phyloP scores from a whole-genome alignment of 1,284 basidiomycete genomes.

The Schizophyllum amplum region DNA sequence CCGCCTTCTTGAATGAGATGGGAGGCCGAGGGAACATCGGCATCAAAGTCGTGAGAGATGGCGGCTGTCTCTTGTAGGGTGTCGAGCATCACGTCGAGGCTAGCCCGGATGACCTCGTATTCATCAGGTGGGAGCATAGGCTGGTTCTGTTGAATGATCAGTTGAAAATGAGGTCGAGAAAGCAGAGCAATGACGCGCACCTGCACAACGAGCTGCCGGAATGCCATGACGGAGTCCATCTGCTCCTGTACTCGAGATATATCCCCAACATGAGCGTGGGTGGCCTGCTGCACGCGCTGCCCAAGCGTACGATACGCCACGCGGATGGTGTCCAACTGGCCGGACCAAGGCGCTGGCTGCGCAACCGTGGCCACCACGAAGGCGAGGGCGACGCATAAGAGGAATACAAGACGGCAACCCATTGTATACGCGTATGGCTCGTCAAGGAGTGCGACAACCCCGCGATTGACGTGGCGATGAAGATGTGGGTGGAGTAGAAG shows the following conservation, averaged over 20 bases:
- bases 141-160: not conserved
- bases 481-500: too few relatives aligned
- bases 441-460: too few relatives aligned
- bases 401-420: too few relatives aligned
- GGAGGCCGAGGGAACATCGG: slow-evolving; percentile 13
- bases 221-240: not conserved
- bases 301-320: not conserved
- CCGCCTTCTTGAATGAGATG: slow-evolving; percentile 10
- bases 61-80: slow-evolving; percentile 9
- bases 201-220: not conserved
- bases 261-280: not conserved
- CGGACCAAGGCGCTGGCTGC: too few relatives aligned
- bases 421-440: too few relatives aligned
- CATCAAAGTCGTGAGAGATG: slow-evolving; percentile 13
- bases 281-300: not conserved
- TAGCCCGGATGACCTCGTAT: slow-evolving; percentile 3
- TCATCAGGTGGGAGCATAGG: not conserved
- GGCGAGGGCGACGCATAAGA: too few relatives aligned
- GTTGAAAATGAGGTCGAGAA: not conserved
- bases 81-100: slow-evolving; percentile 11
- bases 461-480: too few relatives aligned
- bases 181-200: not conserved
- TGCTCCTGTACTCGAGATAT: not conserved
- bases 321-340: not conserved
- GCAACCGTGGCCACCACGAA: too few relatives aligned